Percentiles rank a stretch among this genome's conserved stretches.
phyloP scores from a whole-genome alignment of 495 filamentous ascomycete species.

The Neurospora sp. region DNA sequence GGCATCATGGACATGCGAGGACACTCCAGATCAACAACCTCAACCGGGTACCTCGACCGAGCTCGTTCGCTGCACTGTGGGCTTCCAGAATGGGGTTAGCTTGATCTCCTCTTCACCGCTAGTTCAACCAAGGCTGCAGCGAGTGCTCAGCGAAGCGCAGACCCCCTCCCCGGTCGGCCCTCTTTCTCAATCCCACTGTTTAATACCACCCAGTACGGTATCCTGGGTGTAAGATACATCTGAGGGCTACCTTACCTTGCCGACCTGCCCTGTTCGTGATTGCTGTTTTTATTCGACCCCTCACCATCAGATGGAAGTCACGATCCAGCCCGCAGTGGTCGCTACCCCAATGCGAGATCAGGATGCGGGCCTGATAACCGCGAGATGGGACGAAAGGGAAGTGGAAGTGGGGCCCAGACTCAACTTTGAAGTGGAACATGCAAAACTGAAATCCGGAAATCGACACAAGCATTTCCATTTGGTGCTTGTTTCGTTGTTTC shows the following conservation, averaged over 20 bases:
- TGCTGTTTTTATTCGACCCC: background rate
- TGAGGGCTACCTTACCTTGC: background rate
- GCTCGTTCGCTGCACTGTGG: background rate
- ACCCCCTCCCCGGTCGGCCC: background rate
- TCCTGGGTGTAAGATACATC: background rate
- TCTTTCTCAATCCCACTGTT: background rate
- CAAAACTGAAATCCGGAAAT: background rate
- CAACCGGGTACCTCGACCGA: background rate
- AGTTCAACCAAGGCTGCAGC: background rate
- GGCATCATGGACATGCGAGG: background rate
- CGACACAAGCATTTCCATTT: background rate
- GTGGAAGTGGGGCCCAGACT: background rate
- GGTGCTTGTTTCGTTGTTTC: background rate
- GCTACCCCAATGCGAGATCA: background rate
- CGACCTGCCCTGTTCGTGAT: background rate
- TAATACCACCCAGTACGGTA: background rate
- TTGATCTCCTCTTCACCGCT: background rate
- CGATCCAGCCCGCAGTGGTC: background rate
- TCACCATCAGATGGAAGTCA: background rate
- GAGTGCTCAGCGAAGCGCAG: background rate
- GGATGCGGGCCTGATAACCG: background rate
- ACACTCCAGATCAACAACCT: background rate
- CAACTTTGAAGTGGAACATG: background rate
- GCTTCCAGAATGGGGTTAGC: background rate
- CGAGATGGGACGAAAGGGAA: background rate